phyloP scores from a whole-genome alignment of 2,329 filamentous ascomycete genomes.

The Biscogniauxia marginata region DNA sequence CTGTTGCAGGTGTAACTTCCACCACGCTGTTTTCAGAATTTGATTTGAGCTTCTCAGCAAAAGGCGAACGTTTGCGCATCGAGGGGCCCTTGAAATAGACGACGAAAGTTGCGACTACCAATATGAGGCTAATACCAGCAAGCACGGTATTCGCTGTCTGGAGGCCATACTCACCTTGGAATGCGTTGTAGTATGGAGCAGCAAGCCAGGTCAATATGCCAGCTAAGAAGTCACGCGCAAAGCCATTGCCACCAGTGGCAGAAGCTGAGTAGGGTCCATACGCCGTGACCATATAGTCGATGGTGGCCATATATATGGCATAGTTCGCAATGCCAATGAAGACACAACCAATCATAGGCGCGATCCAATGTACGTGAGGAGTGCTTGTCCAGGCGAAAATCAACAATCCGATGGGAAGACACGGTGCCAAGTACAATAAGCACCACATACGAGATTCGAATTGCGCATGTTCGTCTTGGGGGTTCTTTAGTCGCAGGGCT shows the following conservation, averaged over 20 bases:
- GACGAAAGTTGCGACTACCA: conserved; percentile 53
- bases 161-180: conserved; percentile 42
- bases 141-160: conserved; percentile 55
- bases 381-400: conserved; percentile 63
- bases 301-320: conserved; percentile 63
- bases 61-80: conserved; percentile 49
- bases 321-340: conserved; percentile 65
- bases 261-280: conserved; percentile 66
- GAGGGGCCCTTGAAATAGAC: conserved; percentile 56
- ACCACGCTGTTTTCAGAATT: background rate
- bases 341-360: conserved; percentile 56
- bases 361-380: conserved; percentile 58
- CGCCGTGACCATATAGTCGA: conserved; percentile 67
- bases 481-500: conserved; percentile 40
- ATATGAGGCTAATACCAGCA: conserved; percentile 46
- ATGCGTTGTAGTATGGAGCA: conserved; percentile 51
- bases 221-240: conserved; percentile 63
- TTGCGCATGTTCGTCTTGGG: conserved; percentile 55
- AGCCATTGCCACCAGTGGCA: conserved; percentile 66
- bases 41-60: conserved; percentile 45
- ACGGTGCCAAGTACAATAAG: conserved; percentile 58
- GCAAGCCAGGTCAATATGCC: conserved; percentile 62
- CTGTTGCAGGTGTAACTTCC: background rate
- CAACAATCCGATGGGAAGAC: conserved; percentile 59
- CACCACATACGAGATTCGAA: conserved; percentile 59